phyloP scores from a whole-genome alignment of 805 yeast genomes.

The Lipomyces starkeyi region DNA sequence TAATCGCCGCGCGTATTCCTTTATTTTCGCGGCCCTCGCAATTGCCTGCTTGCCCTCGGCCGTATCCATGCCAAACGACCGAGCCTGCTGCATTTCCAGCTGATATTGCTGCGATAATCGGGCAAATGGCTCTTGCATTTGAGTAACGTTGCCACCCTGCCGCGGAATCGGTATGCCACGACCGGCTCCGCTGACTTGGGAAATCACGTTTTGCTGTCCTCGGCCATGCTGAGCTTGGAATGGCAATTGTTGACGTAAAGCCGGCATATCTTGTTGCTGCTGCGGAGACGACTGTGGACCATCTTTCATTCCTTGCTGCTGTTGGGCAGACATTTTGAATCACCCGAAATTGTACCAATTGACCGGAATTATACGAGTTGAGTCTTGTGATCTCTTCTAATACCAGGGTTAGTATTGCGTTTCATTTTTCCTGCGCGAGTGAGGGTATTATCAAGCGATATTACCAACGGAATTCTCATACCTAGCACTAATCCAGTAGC shows the following conservation, averaged over 20 bases:
- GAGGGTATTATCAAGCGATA: neutral
- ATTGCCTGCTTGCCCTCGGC: constrained; percentile 29
- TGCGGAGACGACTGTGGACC: neutral
- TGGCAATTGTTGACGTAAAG: neutral
- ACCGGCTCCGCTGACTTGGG: constrained; percentile 1
- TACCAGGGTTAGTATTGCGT: neutral
- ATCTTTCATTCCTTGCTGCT: neutral
- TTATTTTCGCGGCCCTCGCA: constrained; percentile 28
- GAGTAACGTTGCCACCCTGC: neutral
- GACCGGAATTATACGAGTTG: neutral
- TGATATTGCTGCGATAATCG: constrained; percentile 34
- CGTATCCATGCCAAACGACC: constrained; percentile 30
- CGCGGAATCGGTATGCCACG: neutral
- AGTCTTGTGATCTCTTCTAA: neutral
- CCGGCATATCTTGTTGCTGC: neutral
- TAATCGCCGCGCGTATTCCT: constrained; percentile 27
- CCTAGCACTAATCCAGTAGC: neutral
- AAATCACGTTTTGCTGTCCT: neutral
- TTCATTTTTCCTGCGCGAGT: neutral
- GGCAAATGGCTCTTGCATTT: constrained; percentile 30
- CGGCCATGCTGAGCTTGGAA: constrained; percentile 7
- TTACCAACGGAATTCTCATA: neutral
- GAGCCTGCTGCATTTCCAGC: constrained; percentile 28
- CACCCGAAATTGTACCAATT: neutral
- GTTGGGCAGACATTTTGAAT: constrained; percentile 1